Conservation (phyloP, 179 eudicot genomes). For the Corrigiola litoralis region DNA sequence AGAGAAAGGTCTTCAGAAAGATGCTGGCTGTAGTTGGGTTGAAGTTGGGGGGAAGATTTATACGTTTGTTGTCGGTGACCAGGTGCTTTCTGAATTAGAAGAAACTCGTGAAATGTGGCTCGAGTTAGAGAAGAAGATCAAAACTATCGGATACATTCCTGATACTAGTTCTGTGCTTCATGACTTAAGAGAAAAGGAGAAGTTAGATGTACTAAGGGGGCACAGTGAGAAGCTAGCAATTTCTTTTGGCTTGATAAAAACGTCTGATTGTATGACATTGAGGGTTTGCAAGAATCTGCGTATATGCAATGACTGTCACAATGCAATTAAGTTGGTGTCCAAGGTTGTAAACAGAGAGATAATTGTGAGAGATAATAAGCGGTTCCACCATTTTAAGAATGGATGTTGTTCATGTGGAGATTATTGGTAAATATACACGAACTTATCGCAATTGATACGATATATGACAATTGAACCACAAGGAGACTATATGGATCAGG, state of each 20-base stretch:
- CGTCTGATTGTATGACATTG: constrained; percentile 20
- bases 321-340: constrained; percentile 42
- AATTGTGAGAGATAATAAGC: constrained; percentile 50
- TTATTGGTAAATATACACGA: constrained; percentile 31
- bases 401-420: constrained; percentile 54
- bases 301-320: constrained; percentile 50
- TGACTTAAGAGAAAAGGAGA: constrained; percentile 26
- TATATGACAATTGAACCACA: no score
- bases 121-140: constrained; percentile 37
- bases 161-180: constrained; percentile 31
- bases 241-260: constrained; percentile 23
- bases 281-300: constrained; percentile 48
- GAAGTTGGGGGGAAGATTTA: constrained; percentile 43
- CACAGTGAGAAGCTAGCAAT: constrained; percentile 33
- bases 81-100: constrained; percentile 24
- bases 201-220: constrained; percentile 18
- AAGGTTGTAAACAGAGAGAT: constrained; percentile 40
- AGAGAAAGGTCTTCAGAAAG: constrained; percentile 46
- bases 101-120: constrained; percentile 33
- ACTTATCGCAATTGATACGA: neutral
- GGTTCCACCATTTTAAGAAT: constrained; percentile 51
- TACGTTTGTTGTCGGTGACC: constrained; percentile 45
- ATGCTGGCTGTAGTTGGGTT: constrained; percentile 57
- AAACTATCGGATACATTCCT: constrained; percentile 19
- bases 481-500: no score